Conservation (phyloP, 2,329 filamentous ascomycete species). For the Rachicladosporium sp. region DNA sequence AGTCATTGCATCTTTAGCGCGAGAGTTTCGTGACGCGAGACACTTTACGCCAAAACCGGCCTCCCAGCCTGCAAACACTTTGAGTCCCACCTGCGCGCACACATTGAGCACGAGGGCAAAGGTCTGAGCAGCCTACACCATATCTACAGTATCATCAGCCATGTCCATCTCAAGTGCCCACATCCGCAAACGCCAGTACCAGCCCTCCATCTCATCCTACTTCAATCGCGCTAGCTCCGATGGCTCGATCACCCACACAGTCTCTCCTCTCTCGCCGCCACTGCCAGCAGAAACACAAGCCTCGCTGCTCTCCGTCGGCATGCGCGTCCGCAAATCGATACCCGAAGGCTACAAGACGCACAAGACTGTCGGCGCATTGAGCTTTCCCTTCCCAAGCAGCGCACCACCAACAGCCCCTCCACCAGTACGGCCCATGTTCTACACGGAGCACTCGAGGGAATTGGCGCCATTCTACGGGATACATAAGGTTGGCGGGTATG, state of each 20-base stretch:
- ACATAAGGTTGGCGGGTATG: constrained; percentile 59
- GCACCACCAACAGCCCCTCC: constrained; percentile 24
- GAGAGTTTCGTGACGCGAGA: no score
- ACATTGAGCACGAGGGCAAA: no score
- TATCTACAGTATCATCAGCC: no score
- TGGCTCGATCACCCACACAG: not conserved
- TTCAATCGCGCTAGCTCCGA: constrained; percentile 2
- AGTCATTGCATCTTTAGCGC: no score
- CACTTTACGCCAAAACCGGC: no score
- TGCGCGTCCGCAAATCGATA: constrained; percentile 86
- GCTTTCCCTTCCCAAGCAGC: constrained; percentile 15
- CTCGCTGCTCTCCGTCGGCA: constrained; percentile 76
- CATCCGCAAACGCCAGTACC: constrained; percentile 5
- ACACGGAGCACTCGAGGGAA: constrained; percentile 36
- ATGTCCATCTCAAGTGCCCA: constrained; percentile 13
- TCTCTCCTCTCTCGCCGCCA: constrained; percentile 29
- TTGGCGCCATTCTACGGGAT: constrained; percentile 72
- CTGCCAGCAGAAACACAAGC: constrained; percentile 60
- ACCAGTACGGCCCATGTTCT: constrained; percentile 11
- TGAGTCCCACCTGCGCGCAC: no score
- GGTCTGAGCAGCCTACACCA: no score
- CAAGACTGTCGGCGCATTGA: constrained; percentile 22
- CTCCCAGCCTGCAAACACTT: no score
- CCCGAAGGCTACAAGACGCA: constrained; percentile 88
- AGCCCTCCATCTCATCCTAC: constrained; percentile 11